Conservation (phyloP, 495 filamentous ascomycete genomes). For the Aspergillus saccharolyticus region DNA sequence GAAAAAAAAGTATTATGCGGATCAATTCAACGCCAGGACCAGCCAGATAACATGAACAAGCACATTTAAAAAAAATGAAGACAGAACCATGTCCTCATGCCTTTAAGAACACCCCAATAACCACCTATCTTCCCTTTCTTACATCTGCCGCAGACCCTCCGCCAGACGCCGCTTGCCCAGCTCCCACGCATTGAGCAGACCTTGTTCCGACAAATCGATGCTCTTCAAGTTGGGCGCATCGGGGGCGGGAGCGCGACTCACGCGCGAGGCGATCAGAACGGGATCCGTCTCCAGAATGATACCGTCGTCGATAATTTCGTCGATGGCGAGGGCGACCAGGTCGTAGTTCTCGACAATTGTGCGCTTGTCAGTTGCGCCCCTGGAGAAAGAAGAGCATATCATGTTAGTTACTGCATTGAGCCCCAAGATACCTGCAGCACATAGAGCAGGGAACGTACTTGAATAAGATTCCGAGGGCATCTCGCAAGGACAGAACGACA, state of each 20-base stretch:
- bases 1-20: constrained; percentile 9
- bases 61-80: constrained; percentile 10
- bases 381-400: constrained; percentile 26
- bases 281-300: constrained; percentile 97
- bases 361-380: constrained; percentile 92
- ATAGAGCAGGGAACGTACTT: constrained; percentile 56
- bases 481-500: constrained; percentile 80
- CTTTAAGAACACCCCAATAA: constrained; percentile 12
- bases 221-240: constrained; percentile 83
- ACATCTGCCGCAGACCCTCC: constrained; percentile 81
- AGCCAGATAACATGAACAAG: constrained; percentile 31
- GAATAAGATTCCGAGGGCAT: constrained; percentile 85
- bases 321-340: constrained; percentile 80
- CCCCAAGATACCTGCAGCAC: constrained; percentile 5
- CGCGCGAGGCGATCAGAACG: constrained; percentile 81
- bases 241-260: constrained; percentile 85
- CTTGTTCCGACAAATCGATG: constrained; percentile 94
- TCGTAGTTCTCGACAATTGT: constrained; percentile 99
- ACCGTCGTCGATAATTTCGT: constrained; percentile 95
- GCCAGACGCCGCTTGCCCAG: constrained; percentile 89
- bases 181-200: constrained; percentile 89
- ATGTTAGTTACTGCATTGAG: not conserved
- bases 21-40: constrained; percentile 40
- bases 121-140: constrained; percentile 11
- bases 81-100: constrained; percentile 12